Percentiles rank a stretch among this genome's conserved stretches.
phyloP scores from a whole-genome alignment of 495 filamentous ascomycete genomes.

The Copromyces sp. region DNA sequence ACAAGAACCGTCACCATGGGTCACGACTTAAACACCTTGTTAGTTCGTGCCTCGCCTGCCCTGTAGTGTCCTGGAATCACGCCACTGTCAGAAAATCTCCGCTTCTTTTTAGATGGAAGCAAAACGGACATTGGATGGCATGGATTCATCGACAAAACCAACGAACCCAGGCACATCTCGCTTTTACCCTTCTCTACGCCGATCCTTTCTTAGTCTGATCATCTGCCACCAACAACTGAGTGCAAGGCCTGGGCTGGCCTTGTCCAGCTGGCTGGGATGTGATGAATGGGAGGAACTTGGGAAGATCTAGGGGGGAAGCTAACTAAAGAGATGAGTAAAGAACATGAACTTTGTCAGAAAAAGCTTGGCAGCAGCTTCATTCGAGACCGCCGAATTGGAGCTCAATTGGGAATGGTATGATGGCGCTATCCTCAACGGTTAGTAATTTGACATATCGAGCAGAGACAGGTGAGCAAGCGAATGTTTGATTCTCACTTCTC shows the following conservation, averaged over 20 bases:
- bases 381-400: background rate
- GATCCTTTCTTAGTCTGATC: background rate
- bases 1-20: background rate
- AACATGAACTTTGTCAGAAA: background rate
- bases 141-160: background rate
- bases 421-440: background rate
- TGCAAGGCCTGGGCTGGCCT: background rate
- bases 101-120: background rate
- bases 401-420: background rate
- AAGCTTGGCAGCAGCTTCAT: background rate
- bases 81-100: background rate
- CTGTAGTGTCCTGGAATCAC: background rate
- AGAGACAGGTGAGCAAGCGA: background rate
- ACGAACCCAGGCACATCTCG: background rate
- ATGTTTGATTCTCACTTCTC: background rate
- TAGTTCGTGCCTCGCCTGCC: background rate
- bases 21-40: background rate
- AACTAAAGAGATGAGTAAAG: background rate
- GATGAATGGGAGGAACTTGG: background rate
- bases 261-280: background rate
- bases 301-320: background rate
- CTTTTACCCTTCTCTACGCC: background rate
- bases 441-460: background rate
- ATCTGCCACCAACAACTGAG: background rate
- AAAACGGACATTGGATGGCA: background rate